Base-by-base conservation (phyloP, 805 yeast genomes). In the Lachancea sp. region DNA sequence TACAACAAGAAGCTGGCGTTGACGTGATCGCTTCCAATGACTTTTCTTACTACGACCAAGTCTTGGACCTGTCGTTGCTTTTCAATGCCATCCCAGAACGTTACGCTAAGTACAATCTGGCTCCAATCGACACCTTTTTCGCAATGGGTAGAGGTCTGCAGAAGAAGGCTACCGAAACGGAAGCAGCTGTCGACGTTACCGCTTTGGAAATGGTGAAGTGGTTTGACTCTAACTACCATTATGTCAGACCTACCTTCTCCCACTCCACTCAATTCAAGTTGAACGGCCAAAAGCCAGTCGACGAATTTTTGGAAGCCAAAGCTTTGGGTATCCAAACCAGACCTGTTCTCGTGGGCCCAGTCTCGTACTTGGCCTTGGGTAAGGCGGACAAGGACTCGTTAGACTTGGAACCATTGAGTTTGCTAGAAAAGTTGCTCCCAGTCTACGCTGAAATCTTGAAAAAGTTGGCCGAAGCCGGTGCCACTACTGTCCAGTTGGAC, bases 101-200 rank as follows among this genome's bases (percentile, higher is more conserved):
- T 72, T 92, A 92, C 82, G 74, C 90, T 71, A 83, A 92, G 77
- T 86, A 74, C 72, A 79, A 82, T 60, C 79, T 92, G 66, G 78
- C 87, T 53, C 81, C 87, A 66, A 75, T 92, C 56, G 98, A 92
- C 71, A 85, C 87, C 49, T 72, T 85, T 62, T 92, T 92, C 68
- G 98, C 98, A 64, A 92, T 92, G 97, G 98, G 97, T 72, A 88
- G 98, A 80, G 98, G 98, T 81, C 78, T 92, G 68, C 98, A 92
- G 77, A 86, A 92, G 74, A 81, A 83, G 70, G 95, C 95, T 54
- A 83, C 94, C 54, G 95, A 83, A 57, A 64, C 88, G 53, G 67
- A 79, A 48, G 77, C 82, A 58, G 95, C 95, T 55, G 96, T 92
- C 57, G 98, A 92, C 70, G 98, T 92, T 48, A 90, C 97, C 50